Evolutionary conservation across 208 protist genomes (phyloP).

Genomic region (Leishmania aethiopica): DNA sequence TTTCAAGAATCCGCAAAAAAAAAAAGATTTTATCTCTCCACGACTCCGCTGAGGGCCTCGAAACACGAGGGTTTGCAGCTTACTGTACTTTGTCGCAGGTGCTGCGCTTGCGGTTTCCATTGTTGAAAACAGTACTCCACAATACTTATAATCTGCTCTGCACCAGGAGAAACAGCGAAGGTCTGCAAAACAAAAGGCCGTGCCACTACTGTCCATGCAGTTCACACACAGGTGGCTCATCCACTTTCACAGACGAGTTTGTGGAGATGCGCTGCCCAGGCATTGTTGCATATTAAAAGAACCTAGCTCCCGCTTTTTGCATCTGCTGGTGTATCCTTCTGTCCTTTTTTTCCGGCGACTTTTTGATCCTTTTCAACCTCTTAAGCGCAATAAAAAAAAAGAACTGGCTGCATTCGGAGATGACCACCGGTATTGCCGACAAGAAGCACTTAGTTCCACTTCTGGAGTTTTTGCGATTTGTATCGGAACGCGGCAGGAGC

Average conservation of each 20-base stretch:
- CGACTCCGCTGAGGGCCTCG: too few relatives aligned
- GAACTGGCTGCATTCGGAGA: neutral
- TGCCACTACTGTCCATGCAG: neutral
- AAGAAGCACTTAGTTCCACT: conserved; percentile 43
- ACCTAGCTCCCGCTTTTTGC: neutral
- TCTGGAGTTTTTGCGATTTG: conserved; percentile 49
- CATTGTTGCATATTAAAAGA: neutral
- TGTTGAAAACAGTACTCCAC: neutral
- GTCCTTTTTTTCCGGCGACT: neutral
- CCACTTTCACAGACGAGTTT: neutral
- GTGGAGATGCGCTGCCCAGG: neutral
- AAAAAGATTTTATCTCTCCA: too few relatives aligned
- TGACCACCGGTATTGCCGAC: neutral
- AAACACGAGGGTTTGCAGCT: too few relatives aligned
- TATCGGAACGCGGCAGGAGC: conserved; percentile 8
- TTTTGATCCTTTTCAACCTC: neutral
- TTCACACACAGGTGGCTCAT: neutral
- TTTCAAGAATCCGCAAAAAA: too few relatives aligned
- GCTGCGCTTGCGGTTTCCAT: neutral
- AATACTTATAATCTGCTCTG: neutral
- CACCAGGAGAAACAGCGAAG: neutral
- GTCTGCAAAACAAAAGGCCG: neutral
- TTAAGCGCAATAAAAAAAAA: neutral
- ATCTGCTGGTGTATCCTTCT: neutral
- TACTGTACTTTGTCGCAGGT: neutral